phyloP scores from a whole-genome alignment of 106 monocot species.

The Agapanthus africanus region DNA sequence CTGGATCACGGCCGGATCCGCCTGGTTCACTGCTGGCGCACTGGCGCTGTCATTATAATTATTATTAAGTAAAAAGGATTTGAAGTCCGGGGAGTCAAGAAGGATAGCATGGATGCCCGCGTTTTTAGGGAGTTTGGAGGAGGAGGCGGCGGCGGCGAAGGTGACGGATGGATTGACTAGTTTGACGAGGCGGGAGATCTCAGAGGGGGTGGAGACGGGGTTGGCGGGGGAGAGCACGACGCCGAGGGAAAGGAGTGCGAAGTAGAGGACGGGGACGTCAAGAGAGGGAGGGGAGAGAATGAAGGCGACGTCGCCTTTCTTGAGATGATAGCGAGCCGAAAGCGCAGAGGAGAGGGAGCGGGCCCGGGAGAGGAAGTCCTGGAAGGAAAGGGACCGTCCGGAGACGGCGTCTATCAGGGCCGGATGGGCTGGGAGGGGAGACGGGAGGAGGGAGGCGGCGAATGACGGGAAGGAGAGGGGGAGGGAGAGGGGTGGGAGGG shows the following conservation, averaged over 20 bases:
- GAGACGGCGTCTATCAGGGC: conserved; percentile 41
- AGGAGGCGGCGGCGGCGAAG: conserved; percentile 31
- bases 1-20: conserved; percentile 55
- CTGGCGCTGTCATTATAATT: not conserved
- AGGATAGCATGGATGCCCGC: conserved; percentile 21
- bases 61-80: not conserved
- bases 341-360: conserved; percentile 29
- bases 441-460: conserved; percentile 40
- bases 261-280: conserved; percentile 53
- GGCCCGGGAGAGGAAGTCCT: conserved; percentile 21
- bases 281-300: conserved; percentile 31
- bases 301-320: conserved; percentile 37
- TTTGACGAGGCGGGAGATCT: conserved; percentile 37
- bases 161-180: conserved; percentile 35
- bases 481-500: conserved; percentile 21
- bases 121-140: conserved; percentile 33
- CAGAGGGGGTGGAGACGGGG: conserved; percentile 39
- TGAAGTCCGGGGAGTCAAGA: conserved; percentile 44
- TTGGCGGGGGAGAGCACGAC: conserved; percentile 50
- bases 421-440: conserved; percentile 31
- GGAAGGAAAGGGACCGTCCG: conserved; percentile 31
- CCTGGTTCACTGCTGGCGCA: conserved; percentile 18
- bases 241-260: conserved; percentile 62
- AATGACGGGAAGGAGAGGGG: conserved; percentile 37
- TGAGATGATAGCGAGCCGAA: conserved; percentile 5